Percentiles rank a stretch among this genome's conserved stretches.
Conservation (phyloP, 331 rosid species). For the Telfairia occidentalis region DNA sequence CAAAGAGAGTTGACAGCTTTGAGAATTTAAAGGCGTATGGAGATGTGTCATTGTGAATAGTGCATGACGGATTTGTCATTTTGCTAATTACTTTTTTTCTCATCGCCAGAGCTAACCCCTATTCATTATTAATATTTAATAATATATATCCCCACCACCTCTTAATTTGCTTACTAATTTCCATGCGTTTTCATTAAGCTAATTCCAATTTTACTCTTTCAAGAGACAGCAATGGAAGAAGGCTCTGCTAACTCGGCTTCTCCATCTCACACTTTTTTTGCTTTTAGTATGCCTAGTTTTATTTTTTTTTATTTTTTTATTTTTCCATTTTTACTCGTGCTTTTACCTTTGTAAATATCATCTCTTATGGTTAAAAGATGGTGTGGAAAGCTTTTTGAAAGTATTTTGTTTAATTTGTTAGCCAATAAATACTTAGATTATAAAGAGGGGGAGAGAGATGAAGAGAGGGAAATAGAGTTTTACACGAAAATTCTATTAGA, state of each 20-base stretch:
- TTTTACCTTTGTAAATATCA: background rate
- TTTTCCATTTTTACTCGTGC: background rate
- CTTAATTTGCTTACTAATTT: constrained; percentile 1
- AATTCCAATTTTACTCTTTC: background rate
- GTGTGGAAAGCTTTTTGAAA: background rate
- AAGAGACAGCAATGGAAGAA: background rate
- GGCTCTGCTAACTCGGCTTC: background rate
- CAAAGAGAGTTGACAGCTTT: background rate
- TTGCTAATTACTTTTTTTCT: background rate
- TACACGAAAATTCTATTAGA: background rate
- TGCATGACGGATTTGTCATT: constrained; percentile 11
- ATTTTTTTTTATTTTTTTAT: background rate
- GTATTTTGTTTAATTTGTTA: background rate
- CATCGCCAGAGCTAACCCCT: background rate
- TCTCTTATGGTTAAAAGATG: background rate
- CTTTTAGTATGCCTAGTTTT: background rate
- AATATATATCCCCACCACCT: background rate
- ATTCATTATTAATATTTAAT: background rate
- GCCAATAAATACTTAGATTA: background rate
- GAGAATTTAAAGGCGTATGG: constrained; percentile 2
- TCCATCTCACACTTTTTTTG: background rate
- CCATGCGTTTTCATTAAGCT: background rate
- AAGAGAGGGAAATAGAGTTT: background rate
- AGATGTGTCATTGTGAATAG: background rate
- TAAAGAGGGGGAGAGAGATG: background rate